These are phyloP conservation scores for Stachybotrys echinatus DNA, from an alignment of 2,329 filamentous ascomycete genomes.

Conservation along the genomic window DNA sequence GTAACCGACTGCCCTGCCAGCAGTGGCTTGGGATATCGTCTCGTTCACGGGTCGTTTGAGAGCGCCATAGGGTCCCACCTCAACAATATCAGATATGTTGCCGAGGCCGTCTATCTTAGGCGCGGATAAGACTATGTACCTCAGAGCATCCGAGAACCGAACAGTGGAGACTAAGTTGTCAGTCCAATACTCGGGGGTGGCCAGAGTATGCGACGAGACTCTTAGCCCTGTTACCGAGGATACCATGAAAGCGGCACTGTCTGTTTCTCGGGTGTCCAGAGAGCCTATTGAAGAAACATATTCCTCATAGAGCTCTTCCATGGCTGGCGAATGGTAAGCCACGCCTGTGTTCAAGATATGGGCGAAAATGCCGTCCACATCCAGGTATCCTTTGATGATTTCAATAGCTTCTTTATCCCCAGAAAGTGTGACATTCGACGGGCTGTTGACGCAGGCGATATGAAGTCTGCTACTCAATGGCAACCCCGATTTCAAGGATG, in stretches of 20 bases:
- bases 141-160: constrained; percentile 26
- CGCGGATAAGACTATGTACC: neutral
- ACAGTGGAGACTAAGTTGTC: constrained; percentile 28
- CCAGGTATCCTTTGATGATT: constrained; percentile 23
- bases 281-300: constrained; percentile 22
- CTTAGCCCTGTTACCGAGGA: constrained; percentile 34
- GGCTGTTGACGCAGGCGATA: constrained; percentile 43
- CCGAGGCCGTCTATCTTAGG: neutral
- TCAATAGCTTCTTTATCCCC: constrained; percentile 37
- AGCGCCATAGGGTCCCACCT: constrained; percentile 19
- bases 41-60: constrained; percentile 13
- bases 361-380: constrained; percentile 36
- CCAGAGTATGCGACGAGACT: constrained; percentile 27
- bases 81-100: constrained; percentile 8
- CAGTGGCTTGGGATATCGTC: constrained; percentile 21
- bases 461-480: neutral
- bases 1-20: constrained; percentile 17
- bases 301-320: constrained; percentile 39
- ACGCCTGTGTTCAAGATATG: constrained; percentile 37
- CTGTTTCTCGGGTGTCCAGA: neutral
- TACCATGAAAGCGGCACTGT: constrained; percentile 11
- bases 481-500: neutral
- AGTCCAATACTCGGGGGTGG: constrained; percentile 31
- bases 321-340: constrained; percentile 47
- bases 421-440: constrained; percentile 41